Percentiles rank a stretch among this genome's conserved stretches.
Evolutionary conservation across 768 basidiomycete species (phyloP).

Genomic region (Lentinula sp.): DNA sequence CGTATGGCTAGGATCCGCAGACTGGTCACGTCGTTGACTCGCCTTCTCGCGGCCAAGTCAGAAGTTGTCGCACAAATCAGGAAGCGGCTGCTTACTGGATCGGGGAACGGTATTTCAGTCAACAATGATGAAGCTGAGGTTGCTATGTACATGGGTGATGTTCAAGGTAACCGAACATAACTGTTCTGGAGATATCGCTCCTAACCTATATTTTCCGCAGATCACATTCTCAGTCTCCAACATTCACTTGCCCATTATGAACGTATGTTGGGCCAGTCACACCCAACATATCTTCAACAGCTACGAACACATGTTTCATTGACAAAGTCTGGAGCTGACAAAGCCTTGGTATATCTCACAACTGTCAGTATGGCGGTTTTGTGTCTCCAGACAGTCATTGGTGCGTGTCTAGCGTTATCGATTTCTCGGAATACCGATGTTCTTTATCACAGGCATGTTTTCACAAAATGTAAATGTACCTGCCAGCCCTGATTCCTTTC

Average conservation of each 20-base stretch:
- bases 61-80: slow-evolving; percentile 77
- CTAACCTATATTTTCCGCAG: slow-evolving; percentile 29
- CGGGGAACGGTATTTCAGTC: slow-evolving; percentile 24
- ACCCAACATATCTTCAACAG: slow-evolving; percentile 80
- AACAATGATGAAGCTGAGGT: slow-evolving; percentile 60
- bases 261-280: slow-evolving; percentile 80
- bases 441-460: slow-evolving; percentile 43
- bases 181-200: background rate
- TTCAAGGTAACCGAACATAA: slow-evolving; percentile 59
- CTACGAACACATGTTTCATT: slow-evolving; percentile 56
- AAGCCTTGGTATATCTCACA: slow-evolving; percentile 60
- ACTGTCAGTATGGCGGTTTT: slow-evolving; percentile 63
- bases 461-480: slow-evolving; percentile 68
- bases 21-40: slow-evolving; percentile 71
- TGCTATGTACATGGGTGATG: slow-evolving; percentile 84
- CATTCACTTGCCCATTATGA: slow-evolving; percentile 83
- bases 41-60: slow-evolving; percentile 74
- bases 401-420: slow-evolving; percentile 26
- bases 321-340: slow-evolving; percentile 59
- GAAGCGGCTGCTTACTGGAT: slow-evolving; percentile 57
- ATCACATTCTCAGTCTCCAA: slow-evolving; percentile 87
- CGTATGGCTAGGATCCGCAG: slow-evolving; percentile 77
- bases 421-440: background rate
- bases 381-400: slow-evolving; percentile 54
- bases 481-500: slow-evolving; percentile 40